These are phyloP conservation scores for Choanephora cucurbitarum DNA, from an alignment of 371 early-diverging fungal genomes.

Conservation along the genomic window DNA sequence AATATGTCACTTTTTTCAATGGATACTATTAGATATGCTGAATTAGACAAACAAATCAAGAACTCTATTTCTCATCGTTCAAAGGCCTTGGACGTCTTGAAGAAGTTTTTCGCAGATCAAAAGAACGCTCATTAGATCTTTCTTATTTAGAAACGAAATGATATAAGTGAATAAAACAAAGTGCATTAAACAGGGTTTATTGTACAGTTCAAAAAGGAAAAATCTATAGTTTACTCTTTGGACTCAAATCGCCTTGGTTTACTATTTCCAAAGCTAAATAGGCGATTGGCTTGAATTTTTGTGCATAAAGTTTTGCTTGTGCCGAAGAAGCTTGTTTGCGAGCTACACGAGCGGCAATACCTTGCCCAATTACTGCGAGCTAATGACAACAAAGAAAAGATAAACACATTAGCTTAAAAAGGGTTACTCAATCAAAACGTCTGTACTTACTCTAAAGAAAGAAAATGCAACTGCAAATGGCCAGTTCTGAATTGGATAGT, in stretches of 20 bases:
- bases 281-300: conserved; percentile 33
- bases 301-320: conserved; percentile 56
- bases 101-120: conserved; percentile 45
- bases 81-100: conserved; percentile 76
- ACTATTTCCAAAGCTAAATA: conserved; percentile 34
- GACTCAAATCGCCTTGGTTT: conserved; percentile 18
- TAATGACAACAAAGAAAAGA: too few relatives aligned
- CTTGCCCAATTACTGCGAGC: conserved; percentile 85
- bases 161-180: neutral
- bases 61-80: conserved; percentile 91
- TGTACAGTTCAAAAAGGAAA: neutral
- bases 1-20: too few relatives aligned
- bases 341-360: conserved; percentile 82
- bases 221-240: too few relatives aligned
- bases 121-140: neutral
- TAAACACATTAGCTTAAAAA: neutral
- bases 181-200: neutral
- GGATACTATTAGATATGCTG: conserved; percentile 73
- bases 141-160: conserved; percentile 3
- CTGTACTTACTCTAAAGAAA: conserved; percentile 41
- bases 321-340: conserved; percentile 84
- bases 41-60: conserved; percentile 81
- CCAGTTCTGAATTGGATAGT: conserved; percentile 70
- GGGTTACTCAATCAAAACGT: neutral
- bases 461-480: conserved; percentile 39